Base-by-base conservation (phyloP, 495 filamentous ascomycete species). In the Podospora anserina region DNA sequence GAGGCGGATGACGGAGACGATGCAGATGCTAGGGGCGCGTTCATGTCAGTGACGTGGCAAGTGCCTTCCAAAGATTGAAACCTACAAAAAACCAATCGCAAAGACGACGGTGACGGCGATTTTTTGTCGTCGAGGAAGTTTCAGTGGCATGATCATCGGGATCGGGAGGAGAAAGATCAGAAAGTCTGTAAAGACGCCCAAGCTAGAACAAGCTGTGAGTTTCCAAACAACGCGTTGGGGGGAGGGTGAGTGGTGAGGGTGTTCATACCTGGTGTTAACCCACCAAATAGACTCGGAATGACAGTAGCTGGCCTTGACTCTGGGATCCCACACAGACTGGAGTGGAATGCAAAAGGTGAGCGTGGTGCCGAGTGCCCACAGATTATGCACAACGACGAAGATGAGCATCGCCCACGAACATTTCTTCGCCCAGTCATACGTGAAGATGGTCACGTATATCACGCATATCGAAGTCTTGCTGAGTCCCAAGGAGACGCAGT, bases 151-250 rank as follows among this genome's bases (percentile, higher is more conserved):
- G 23, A 83, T 75, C 16, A 79, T 68, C 0, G 77, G 77, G 13
- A 83, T 70, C 0, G 81, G 82, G 0, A 83, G 65, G 54, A 78
- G 5, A 63, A 82, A 78, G 18, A 82, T 78, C 7, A 84, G 32
- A 2, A 84, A 55, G 75, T 88, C 86, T 56, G 82, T 84, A 4
- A 76, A 60, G n/a, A 87, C 82, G 54, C 82, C 79, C 23, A 84
- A 71, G 11, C 75, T 76, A 57, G 30, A 53, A 27, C 61, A 58
- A 30, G 13, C 7, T 32, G 60, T 64, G 27, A 67, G 58, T 30
- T 15, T 28, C 28, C 28, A 23, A 19, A 30, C 26, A 53, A 26
- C 58, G 26, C 59, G 26, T 9, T 9, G 16, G 16, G n/a, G 15
- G 2, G 19, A 27, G 19, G 28, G 49, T 61, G 27, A 3, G 61